Conservation (phyloP, 2,329 filamentous ascomycete genomes). For the Ophiostoma ips region DNA sequence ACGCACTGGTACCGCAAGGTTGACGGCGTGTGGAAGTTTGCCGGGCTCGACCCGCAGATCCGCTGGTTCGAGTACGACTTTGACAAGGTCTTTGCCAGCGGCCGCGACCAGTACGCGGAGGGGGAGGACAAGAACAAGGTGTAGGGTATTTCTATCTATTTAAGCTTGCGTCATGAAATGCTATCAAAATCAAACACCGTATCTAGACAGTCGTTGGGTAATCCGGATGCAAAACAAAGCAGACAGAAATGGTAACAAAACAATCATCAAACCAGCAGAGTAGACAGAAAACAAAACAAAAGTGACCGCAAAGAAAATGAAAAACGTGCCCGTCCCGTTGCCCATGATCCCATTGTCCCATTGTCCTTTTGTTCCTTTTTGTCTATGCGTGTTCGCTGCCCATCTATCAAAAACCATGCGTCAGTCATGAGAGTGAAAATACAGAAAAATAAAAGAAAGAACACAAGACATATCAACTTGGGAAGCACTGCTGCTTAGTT, state of each 20-base stretch:
- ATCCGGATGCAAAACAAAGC: background rate
- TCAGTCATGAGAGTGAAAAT: background rate
- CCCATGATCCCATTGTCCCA: too few species aligned
- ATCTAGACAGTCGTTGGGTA: background rate
- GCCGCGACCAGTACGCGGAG: slow-evolving; percentile 13
- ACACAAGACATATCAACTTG: background rate
- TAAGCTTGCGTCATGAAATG: background rate
- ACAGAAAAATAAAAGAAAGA: background rate
- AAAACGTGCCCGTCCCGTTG: too few species aligned
- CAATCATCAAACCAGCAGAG: background rate
- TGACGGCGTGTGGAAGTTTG: slow-evolving; percentile 48
- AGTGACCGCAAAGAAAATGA: background rate
- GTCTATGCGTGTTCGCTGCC: background rate
- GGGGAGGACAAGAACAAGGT: background rate
- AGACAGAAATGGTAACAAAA: background rate
- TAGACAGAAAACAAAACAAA: background rate
- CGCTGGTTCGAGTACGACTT: slow-evolving; percentile 45
- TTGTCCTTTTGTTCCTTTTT: too few species aligned
- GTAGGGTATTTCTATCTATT: background rate
- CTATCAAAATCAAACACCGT: background rate
- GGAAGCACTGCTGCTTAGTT: background rate
- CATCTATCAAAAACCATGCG: background rate
- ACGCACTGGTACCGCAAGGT: slow-evolving; percentile 44
- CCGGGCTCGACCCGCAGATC: slow-evolving; percentile 40
- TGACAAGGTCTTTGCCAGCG: slow-evolving; percentile 17